phyloP scores from a whole-genome alignment of 768 basidiomycete species.

The Pulveroboletus sp. region DNA sequence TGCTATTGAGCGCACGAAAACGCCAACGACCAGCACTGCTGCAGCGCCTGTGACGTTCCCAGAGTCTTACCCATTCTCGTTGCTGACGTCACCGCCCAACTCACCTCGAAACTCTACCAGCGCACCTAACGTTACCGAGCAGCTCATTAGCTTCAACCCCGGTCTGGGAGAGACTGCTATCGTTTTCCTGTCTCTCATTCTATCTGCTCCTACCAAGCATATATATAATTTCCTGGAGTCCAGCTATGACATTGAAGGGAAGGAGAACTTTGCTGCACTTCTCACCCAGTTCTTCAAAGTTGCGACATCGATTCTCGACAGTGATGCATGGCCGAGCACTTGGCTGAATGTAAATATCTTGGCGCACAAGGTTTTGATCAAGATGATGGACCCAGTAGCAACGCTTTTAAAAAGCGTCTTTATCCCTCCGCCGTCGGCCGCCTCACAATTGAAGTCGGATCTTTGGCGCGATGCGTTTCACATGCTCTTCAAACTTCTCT shows the following conservation, averaged over 20 bases:
- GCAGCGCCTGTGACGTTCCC: slow-evolving; percentile 81
- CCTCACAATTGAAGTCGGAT: slow-evolving; percentile 62
- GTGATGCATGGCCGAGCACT: slow-evolving; percentile 81
- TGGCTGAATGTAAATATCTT: slow-evolving; percentile 93
- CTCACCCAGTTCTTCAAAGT: slow-evolving; percentile 80
- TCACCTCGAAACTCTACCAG: slow-evolving; percentile 40
- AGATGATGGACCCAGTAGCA: slow-evolving; percentile 80
- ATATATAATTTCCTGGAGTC: slow-evolving; percentile 76
- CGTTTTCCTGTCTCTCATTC: slow-evolving; percentile 75
- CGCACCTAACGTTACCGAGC: slow-evolving; percentile 39
- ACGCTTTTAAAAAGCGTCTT: slow-evolving; percentile 76
- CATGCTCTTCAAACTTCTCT: slow-evolving; percentile 78
- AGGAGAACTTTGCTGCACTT: slow-evolving; percentile 66
- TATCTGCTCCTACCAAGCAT: slow-evolving; percentile 74
- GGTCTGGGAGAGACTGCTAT: slow-evolving; percentile 82
- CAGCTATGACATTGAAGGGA: slow-evolving; percentile 84
- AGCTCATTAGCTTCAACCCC: slow-evolving; percentile 58
- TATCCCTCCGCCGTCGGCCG: slow-evolving; percentile 62
- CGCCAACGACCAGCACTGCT: slow-evolving; percentile 53
- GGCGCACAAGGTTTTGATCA: slow-evolving; percentile 82
- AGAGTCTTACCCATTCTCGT: slow-evolving; percentile 88
- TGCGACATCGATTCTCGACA: slow-evolving; percentile 72
- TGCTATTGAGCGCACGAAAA: slow-evolving; percentile 64
- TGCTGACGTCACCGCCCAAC: slow-evolving; percentile 65
- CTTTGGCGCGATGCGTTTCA: slow-evolving; percentile 81